Evolutionary conservation across 2,329 filamentous ascomycete genomes (phyloP).

Genomic region (Ceratocystis smalleyi): DNA sequence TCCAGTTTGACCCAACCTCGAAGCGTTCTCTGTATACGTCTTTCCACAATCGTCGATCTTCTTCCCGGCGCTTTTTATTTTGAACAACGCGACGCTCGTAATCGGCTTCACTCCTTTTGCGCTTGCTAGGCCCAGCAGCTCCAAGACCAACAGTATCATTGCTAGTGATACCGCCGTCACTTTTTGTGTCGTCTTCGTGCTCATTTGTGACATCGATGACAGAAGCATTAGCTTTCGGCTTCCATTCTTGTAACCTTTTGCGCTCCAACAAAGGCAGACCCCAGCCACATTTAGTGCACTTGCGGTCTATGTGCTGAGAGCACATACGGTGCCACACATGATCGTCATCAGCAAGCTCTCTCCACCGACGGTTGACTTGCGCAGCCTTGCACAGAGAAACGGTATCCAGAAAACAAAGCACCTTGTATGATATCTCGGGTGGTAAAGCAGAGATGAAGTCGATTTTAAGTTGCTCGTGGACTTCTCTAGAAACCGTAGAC

Average conservation of each 20-base stretch:
- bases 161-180: not conserved
- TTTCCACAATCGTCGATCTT: constrained; percentile 53
- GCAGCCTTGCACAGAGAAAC: constrained; percentile 89
- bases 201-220: constrained; percentile 14
- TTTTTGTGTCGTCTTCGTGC: constrained; percentile 18
- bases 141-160: not conserved
- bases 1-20: constrained; percentile 95
- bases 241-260: constrained; percentile 74
- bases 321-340: constrained; percentile 97
- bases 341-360: constrained; percentile 83
- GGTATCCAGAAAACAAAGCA: constrained; percentile 83
- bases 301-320: constrained; percentile 86
- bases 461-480: constrained; percentile 91
- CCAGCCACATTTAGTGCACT: constrained; percentile 92
- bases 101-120: constrained; percentile 8
- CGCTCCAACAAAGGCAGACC: constrained; percentile 78
- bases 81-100: constrained; percentile 16
- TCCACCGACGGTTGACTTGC: constrained; percentile 82
- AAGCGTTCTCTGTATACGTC: constrained; percentile 91
- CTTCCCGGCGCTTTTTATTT: constrained; percentile 12
- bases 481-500: constrained; percentile 77
- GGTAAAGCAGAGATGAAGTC: constrained; percentile 86
- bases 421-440: constrained; percentile 80
- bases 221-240: constrained; percentile 32
- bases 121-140: constrained; percentile 3